Evolutionary conservation across 2,329 filamentous ascomycete genomes (phyloP).

Genomic region (Plenodomus lindquistii): DNA sequence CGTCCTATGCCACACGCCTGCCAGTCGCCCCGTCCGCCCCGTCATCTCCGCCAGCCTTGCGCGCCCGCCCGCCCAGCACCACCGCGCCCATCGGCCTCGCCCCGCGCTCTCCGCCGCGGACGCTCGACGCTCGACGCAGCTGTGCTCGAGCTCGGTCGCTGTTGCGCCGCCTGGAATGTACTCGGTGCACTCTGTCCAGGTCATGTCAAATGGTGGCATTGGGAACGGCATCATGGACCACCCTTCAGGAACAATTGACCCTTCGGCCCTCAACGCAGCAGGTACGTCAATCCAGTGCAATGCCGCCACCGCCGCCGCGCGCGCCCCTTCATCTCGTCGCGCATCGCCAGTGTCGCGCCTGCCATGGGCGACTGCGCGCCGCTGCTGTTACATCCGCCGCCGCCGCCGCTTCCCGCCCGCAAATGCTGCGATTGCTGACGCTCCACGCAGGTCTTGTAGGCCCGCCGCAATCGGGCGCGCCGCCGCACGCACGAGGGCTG

Average conservation of each 20-base stretch:
- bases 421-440: slow-evolving; percentile 29
- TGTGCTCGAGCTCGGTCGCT: slow-evolving; percentile 37
- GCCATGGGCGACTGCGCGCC: slow-evolving; percentile 13
- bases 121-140: slow-evolving; percentile 20
- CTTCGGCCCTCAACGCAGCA: slow-evolving; percentile 43
- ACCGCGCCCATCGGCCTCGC: slow-evolving; percentile 27
- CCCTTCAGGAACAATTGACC: slow-evolving; percentile 47
- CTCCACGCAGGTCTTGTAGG: slow-evolving; percentile 31
- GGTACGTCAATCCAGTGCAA: slow-evolving; percentile 32
- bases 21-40: neutral
- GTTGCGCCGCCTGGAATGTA: slow-evolving; percentile 46
- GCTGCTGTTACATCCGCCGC: slow-evolving; percentile 41
- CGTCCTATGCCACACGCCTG: neutral
- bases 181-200: slow-evolving; percentile 46
- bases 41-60: slow-evolving; percentile 17
- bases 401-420: slow-evolving; percentile 18
- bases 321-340: slow-evolving; percentile 3
- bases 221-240: slow-evolving; percentile 47
- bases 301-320: slow-evolving; percentile 5
- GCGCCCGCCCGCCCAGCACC: slow-evolving; percentile 13
- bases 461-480: slow-evolving; percentile 36
- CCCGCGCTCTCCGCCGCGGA: slow-evolving; percentile 2
- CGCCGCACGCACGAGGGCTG: slow-evolving; percentile 42
- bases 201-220: slow-evolving; percentile 46
- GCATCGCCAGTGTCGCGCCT: neutral